Conservation (phyloP, 495 filamentous ascomycete genomes). For the Niebla homalea region DNA sequence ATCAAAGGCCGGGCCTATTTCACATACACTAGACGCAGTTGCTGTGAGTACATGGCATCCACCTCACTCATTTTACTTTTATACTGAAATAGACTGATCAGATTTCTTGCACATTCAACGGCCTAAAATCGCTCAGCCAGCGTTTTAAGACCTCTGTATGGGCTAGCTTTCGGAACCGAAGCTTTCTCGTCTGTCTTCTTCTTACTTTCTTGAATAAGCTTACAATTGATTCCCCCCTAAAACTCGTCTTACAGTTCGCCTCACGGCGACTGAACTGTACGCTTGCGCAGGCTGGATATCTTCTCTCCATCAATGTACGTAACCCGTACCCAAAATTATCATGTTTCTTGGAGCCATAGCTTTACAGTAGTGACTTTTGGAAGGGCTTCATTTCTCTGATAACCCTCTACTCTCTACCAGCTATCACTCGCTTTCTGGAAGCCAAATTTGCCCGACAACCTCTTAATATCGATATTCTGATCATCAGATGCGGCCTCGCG, state of each 20-base stretch:
- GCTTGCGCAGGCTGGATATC: constrained; percentile 1
- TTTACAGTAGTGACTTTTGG: not conserved
- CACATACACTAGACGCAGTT: not conserved
- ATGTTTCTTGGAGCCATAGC: not conserved
- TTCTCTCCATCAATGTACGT: not conserved
- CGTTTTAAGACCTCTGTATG: not conserved
- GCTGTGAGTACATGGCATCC: not conserved
- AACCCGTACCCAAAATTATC: not conserved
- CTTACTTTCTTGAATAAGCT: not conserved
- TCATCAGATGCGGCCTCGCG: constrained; percentile 1
- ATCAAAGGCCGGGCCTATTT: not conserved
- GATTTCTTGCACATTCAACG: not conserved
- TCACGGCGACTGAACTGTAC: not conserved
- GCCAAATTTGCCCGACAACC: not conserved
- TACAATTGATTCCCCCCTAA: not conserved
- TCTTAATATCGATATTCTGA: not conserved
- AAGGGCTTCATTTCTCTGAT: not conserved
- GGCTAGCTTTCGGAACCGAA: not conserved
- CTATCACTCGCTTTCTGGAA: constrained; percentile 2
- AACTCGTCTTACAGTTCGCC: not conserved
- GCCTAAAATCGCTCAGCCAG: not conserved
- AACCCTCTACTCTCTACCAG: not conserved
- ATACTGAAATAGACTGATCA: not conserved
- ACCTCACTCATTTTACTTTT: not conserved
- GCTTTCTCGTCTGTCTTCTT: not conserved